These are phyloP conservation scores for Exophiala sp. DNA, from an alignment of 2,329 filamentous ascomycete species.

Conservation along the genomic window DNA sequence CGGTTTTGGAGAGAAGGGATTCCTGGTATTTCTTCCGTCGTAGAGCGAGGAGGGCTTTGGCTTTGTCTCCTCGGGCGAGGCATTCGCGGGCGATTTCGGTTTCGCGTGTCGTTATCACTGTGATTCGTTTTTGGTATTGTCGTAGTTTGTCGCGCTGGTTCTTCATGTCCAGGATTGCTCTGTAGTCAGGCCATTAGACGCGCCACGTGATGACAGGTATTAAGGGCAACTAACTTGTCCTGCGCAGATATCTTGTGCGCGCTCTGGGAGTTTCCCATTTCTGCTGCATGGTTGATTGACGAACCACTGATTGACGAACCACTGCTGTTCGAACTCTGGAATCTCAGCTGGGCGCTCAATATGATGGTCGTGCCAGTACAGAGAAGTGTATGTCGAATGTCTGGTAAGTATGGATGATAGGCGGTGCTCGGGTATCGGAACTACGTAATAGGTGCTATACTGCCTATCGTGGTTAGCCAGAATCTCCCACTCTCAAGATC, in stretches of 20 bases:
- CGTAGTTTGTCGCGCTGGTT: constrained; percentile 94
- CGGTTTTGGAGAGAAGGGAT: constrained; percentile 77
- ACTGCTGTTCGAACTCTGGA: too few relatives aligned
- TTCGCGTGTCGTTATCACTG: constrained; percentile 76
- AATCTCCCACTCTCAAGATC: too few relatives aligned
- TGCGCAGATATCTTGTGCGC: constrained; percentile 66
- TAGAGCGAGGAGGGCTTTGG: constrained; percentile 76
- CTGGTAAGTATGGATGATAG: background rate
- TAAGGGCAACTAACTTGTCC: constrained; percentile 63
- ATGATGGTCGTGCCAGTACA: too few relatives aligned
- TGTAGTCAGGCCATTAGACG: constrained; percentile 36
- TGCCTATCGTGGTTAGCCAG: constrained; percentile 4
- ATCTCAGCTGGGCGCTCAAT: too few relatives aligned
- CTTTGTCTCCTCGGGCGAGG: constrained; percentile 71
- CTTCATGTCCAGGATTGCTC: constrained; percentile 96
- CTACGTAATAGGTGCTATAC: constrained; percentile 2
- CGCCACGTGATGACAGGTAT: background rate
- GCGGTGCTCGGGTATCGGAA: background rate
- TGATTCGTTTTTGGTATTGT: constrained; percentile 89
- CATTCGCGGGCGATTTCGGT: constrained; percentile 80
- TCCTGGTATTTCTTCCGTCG: constrained; percentile 97
- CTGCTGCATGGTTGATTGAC: constrained; percentile 17
- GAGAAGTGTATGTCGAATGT: too few relatives aligned
- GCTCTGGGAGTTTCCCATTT: constrained; percentile 61
- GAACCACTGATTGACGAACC: too few relatives aligned